A percentile compares a stretch with the other conserved stretches of the same genome.
Evolutionary conservation across 345 rosid species (phyloP).

Genomic region (Eucalyptus polyanthemos): DNA sequence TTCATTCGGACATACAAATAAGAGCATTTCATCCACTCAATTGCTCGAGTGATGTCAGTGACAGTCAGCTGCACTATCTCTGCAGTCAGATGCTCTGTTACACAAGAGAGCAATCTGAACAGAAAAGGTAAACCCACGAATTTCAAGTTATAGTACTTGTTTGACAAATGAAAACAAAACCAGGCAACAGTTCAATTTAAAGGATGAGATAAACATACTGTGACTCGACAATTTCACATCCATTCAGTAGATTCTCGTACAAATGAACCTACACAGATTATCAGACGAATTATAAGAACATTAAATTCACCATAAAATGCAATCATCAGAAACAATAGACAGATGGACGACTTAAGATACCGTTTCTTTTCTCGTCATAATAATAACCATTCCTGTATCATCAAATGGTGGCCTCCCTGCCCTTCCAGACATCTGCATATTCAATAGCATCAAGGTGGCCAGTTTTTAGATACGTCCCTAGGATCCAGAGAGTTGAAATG

Average conservation of each 20-base stretch:
- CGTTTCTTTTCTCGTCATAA: conserved; percentile 96
- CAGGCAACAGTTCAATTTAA: neutral
- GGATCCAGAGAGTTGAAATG: neutral
- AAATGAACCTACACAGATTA: conserved; percentile 63
- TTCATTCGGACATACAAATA: conserved; percentile 85
- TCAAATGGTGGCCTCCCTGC: conserved; percentile 99
- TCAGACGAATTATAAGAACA: neutral
- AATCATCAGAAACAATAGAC: neutral
- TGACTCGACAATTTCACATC: conserved; percentile 95
- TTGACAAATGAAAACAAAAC: neutral
- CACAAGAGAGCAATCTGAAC: conserved; percentile 75
- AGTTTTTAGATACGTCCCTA: neutral
- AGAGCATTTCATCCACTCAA: conserved; percentile 98
- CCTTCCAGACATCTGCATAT: conserved; percentile 83
- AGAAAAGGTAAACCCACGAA: neutral
- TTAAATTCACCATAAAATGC: neutral
- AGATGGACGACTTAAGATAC: conserved; percentile 8
- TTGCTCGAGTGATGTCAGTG: conserved; percentile 73
- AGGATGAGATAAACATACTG: conserved; percentile 37
- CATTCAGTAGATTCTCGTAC: conserved; percentile 84
- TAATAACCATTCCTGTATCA: conserved; percentile 81
- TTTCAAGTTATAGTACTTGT: neutral
- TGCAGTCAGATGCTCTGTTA: conserved; percentile 92
- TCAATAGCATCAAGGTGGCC: neutral
- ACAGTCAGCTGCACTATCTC: conserved; percentile 94